phyloP scores from a whole-genome alignment of 352 stramenopile genomes.

The Plasmopara halstedii region DNA sequence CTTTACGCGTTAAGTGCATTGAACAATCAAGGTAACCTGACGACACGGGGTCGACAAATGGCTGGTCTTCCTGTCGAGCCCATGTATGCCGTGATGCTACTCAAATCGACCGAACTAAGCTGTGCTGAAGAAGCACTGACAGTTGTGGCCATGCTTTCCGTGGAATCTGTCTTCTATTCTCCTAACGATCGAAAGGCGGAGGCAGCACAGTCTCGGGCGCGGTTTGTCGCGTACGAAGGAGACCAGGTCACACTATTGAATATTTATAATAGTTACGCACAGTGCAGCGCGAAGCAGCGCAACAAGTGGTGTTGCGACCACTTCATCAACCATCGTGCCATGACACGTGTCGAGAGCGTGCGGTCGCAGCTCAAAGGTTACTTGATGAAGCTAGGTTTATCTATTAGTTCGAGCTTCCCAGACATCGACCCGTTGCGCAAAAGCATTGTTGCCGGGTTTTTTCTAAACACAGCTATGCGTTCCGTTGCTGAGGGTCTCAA shows the following conservation, averaged over 20 bases:
- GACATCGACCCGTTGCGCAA: conserved; percentile 81
- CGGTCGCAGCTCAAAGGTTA: conserved; percentile 62
- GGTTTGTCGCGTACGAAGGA: conserved; percentile 75
- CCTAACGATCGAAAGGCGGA: conserved; percentile 79
- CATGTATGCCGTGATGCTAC: conserved; percentile 85
- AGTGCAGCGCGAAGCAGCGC: conserved; percentile 68
- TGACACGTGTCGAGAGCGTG: conserved; percentile 82
- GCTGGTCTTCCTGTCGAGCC: conserved; percentile 82
- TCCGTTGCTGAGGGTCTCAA: conserved; percentile 61
- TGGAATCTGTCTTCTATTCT: conserved; percentile 87
- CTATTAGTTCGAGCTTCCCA: conserved; percentile 60
- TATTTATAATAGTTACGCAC: conserved; percentile 69
- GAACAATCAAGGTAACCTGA: conserved; percentile 54
- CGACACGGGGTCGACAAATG: conserved; percentile 72
- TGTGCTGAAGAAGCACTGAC: conserved; percentile 81
- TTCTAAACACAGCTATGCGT: conserved; percentile 84
- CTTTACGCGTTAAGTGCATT: conserved; percentile 71
- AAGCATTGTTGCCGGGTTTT: conserved; percentile 84
- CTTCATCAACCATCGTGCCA: conserved; percentile 78
- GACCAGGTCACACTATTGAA: conserved; percentile 83
- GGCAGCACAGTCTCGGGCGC: conserved; percentile 65
- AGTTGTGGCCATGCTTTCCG: conserved; percentile 85
- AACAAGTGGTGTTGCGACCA: conserved; percentile 84
- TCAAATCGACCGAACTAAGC: conserved; percentile 66
- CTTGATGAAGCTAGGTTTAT: conserved; percentile 58